A percentile compares a stretch with the other conserved stretches of the same genome.
These are phyloP conservation scores for Candida quercuum DNA, from an alignment of 805 yeast species.

Conservation along the genomic window DNA sequence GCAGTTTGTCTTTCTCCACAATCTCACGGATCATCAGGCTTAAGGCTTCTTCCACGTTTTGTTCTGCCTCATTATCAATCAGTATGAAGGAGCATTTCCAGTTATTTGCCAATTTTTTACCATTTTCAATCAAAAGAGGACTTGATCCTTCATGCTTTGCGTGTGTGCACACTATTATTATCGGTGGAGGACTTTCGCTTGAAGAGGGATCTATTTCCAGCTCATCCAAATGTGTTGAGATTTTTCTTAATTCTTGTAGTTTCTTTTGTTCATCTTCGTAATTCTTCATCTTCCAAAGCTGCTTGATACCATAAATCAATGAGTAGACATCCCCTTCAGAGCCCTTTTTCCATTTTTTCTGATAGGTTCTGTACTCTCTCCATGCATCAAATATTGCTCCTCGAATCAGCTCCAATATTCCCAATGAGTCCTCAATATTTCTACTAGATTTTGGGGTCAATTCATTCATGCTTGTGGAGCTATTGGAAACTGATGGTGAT, in stretches of 20 bases:
- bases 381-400: slow-evolving; percentile 66
- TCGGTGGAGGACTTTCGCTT: slow-evolving; percentile 53
- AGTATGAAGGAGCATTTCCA: slow-evolving; percentile 68
- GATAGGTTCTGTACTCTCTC: slow-evolving; percentile 57
- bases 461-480: not conserved
- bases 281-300: slow-evolving; percentile 44
- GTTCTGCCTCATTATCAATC: slow-evolving; percentile 47
- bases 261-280: slow-evolving; percentile 26
- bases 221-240: slow-evolving; percentile 26
- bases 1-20: slow-evolving; percentile 38
- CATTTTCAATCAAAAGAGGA: slow-evolving; percentile 54
- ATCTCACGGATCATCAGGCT: slow-evolving; percentile 56
- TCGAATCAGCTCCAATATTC: slow-evolving; percentile 38
- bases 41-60: slow-evolving; percentile 51
- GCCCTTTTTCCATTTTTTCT: slow-evolving; percentile 54
- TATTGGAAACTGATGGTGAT: slow-evolving; percentile 9
- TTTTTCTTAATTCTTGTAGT: slow-evolving; percentile 25
- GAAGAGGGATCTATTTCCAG: slow-evolving; percentile 30
- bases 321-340: slow-evolving; percentile 65
- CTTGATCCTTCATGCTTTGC: slow-evolving; percentile 50
- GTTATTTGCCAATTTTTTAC: slow-evolving; percentile 46
- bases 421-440: slow-evolving; percentile 14
- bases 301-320: slow-evolving; percentile 49
- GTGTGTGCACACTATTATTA: slow-evolving; percentile 64
- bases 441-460: slow-evolving; percentile 2